Evolutionary conservation across 1,139 yeast genomes (phyloP), one percentile per base, ranked within the genome.

Genomic region (Pneumocystis wakefieldiae): DNA sequence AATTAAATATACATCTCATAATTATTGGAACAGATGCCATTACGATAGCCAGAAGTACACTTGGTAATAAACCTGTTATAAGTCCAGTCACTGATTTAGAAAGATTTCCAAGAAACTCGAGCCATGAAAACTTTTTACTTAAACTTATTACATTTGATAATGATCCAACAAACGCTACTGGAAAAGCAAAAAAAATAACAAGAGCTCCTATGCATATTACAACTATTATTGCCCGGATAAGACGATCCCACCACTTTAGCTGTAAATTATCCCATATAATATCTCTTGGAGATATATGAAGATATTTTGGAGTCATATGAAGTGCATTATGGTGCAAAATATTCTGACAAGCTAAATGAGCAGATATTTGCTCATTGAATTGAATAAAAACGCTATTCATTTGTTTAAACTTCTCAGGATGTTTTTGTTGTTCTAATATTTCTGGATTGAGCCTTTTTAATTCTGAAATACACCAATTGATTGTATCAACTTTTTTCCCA

Each of bases 91-190:
- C 75, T 37, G 73, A 75, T 1, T 68, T 55, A 38, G 97, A 97
- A 76, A 89, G 76, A 39, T 84, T 81, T 71, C 84, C 75, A 69
- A 92, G 81, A 73, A 87, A 91, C 37, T 76, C 73, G 69, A 91
- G 80, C 79, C 86, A 90, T 28, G 77, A 87, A 32, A 90, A 78
- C 67, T 82, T 83, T 62, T 82, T 77, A 55, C 85, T 87, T 73
- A 90, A 78, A 70, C 80, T 81, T 67, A 86, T 83, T 69, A 92
- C 81, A 75, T 91, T 91, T 29, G 97, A 90, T 68, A 92, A 81
- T 71, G 85, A 78, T 84, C 97, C 97, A 64, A 92, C 96, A 73
- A 89, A 88, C 1, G 97, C 96, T 62, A 91, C 97, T 19, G 97
- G 97, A 70, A 90, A 80, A 66, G 96, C 82, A 97, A 97, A 92